phyloP scores from a whole-genome alignment of 106 monocot species.

The Ottelia alismoides region DNA sequence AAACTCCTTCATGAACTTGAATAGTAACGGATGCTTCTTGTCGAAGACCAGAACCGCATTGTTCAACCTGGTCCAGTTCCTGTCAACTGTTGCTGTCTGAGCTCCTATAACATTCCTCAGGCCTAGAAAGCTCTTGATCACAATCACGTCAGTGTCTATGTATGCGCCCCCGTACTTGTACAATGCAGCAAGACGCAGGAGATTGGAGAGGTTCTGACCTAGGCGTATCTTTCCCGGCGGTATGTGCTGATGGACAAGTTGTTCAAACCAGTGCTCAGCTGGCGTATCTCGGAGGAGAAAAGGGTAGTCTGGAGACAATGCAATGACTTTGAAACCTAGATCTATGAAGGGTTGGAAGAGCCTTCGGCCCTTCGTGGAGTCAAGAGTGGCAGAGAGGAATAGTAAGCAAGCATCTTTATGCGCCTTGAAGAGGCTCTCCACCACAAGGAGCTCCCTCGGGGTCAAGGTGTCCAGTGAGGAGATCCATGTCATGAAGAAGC shows the following conservation, averaged over 20 bases:
- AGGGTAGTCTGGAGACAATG: constrained; percentile 45
- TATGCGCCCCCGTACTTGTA: constrained; percentile 83
- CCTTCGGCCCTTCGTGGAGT: constrained; percentile 25
- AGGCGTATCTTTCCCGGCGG: constrained; percentile 42
- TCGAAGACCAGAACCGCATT: constrained; percentile 86
- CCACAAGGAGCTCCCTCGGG: constrained; percentile 35
- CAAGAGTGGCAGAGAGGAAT: constrained; percentile 52
- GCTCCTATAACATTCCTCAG: constrained; percentile 64
- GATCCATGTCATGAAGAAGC: constrained; percentile 90
- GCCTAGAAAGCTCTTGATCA: constrained; percentile 36
- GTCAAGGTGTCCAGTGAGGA: constrained; percentile 30
- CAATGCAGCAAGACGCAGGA: constrained; percentile 52
- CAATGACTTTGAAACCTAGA: constrained; percentile 25
- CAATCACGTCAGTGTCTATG: constrained; percentile 65
- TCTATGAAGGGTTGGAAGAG: constrained; percentile 28
- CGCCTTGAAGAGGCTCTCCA: constrained; percentile 67
- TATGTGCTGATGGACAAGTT: constrained; percentile 20
- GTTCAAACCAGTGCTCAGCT: constrained; percentile 35
- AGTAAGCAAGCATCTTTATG: constrained; percentile 63
- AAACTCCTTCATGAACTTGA: constrained; percentile 67
- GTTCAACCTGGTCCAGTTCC: constrained; percentile 76
- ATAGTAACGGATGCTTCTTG: constrained; percentile 41
- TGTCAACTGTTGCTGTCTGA: constrained; percentile 28
- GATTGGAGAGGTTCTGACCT: constrained; percentile 79
- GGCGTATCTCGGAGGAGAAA: constrained; percentile 42